Conservation (phyloP, 2,329 filamentous ascomycete species). For the Sclerotinia nivalis region DNA sequence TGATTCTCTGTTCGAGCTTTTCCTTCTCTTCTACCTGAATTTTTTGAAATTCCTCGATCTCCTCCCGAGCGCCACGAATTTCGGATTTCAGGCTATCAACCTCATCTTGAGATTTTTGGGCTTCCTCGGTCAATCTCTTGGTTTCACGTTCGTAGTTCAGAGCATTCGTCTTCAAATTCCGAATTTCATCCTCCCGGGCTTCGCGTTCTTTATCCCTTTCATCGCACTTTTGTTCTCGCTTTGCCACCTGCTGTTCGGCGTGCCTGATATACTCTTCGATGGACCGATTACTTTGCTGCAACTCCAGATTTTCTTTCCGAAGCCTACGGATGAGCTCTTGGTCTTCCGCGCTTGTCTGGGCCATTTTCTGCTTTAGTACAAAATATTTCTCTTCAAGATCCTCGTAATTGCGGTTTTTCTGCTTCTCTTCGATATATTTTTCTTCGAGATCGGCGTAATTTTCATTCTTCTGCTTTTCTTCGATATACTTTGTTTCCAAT, state of each 20-base stretch:
- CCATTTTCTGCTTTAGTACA: neutral
- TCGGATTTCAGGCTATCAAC: accelerated
- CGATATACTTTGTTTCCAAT: neutral
- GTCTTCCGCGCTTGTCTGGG: neutral
- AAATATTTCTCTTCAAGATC: constrained; percentile 4
- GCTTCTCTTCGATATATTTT: neutral
- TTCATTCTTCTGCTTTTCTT: constrained; percentile 2
- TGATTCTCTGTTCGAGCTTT: neutral
- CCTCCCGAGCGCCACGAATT: accelerated
- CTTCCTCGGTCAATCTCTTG: too few relatives aligned
- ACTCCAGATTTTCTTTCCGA: neutral
- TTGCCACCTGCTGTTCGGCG: accelerated
- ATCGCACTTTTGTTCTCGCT: neutral
- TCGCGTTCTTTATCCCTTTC: neutral
- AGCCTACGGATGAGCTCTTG: accelerated
- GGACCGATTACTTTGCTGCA: accelerated
- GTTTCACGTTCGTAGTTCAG: accelerated
- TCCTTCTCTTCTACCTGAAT: too few relatives aligned
- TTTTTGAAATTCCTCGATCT: neutral
- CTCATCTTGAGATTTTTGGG: neutral
- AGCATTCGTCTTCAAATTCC: neutral
- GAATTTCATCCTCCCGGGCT: neutral
- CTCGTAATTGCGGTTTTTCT: neutral
- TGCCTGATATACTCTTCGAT: neutral
- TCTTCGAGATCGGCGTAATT: neutral